phyloP scores from a whole-genome alignment of 768 basidiomycete species.

The Naganishia vishniacii region DNA sequence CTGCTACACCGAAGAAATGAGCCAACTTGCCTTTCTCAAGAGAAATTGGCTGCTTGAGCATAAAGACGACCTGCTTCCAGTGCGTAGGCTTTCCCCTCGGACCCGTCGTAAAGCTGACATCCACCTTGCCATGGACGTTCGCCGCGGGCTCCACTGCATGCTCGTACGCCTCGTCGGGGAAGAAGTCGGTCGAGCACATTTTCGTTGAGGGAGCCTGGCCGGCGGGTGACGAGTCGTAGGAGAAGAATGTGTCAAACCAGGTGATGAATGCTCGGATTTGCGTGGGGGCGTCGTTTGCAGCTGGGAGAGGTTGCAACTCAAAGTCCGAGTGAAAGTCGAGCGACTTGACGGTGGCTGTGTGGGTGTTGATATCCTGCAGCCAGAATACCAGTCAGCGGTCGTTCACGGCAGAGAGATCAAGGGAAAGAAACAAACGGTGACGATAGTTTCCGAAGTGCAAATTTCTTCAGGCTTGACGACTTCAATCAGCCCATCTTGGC shows the following conservation, averaged over 20 bases:
- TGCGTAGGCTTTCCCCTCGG: constrained; percentile 82
- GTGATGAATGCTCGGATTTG: constrained; percentile 59
- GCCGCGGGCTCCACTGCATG: constrained; percentile 23
- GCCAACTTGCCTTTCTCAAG: constrained; percentile 63
- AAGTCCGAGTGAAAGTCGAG: constrained; percentile 77
- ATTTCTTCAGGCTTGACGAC: constrained; percentile 85
- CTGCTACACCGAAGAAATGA: too few species aligned
- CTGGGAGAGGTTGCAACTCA: constrained; percentile 54
- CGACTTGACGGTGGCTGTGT: constrained; percentile 60
- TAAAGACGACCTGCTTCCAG: constrained; percentile 92
- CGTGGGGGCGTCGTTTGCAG: constrained; percentile 33
- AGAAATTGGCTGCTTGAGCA: constrained; percentile 71
- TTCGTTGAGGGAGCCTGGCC: constrained; percentile 57
- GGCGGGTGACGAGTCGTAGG: constrained; percentile 45
- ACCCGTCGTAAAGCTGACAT: constrained; percentile 68
- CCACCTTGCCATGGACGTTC: constrained; percentile 12
- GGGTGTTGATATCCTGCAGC: constrained; percentile 68
- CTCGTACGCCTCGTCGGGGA: constrained; percentile 38
- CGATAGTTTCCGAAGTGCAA: constrained; percentile 82
- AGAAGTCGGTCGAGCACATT: constrained; percentile 53
- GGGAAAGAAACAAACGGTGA: constrained; percentile 59
- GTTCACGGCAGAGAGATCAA: neutral
- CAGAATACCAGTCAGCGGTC: neutral
- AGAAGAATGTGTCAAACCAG: constrained; percentile 95
- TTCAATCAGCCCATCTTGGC: constrained; percentile 78